These are phyloP conservation scores for Vicia faba DNA, from an alignment of 306 rosid genomes.

Conservation along the genomic window DNA sequence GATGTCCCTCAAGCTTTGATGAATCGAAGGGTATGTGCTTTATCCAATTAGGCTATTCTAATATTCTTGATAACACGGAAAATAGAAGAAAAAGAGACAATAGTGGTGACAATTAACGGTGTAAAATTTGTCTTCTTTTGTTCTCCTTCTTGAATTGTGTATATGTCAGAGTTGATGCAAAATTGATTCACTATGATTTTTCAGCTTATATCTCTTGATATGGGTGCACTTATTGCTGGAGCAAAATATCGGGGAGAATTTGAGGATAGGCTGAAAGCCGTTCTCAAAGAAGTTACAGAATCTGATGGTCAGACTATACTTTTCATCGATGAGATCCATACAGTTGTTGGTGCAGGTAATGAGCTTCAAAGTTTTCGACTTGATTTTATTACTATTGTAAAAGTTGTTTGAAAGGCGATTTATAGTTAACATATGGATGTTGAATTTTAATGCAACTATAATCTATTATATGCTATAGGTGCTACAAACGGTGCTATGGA, in stretches of 20 bases:
- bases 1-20: slow-evolving; percentile 98
- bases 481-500: slow-evolving; percentile 99
- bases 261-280: slow-evolving; percentile 99
- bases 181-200: slow-evolving; percentile 31
- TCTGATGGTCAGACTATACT: slow-evolving; percentile 94
- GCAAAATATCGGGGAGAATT: slow-evolving; percentile 99
- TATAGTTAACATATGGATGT: slow-evolving; percentile 23
- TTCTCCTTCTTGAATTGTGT: slow-evolving; percentile 8
- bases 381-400: too few species aligned
- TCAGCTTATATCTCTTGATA: slow-evolving; percentile 97
- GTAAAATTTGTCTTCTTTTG: slow-evolving; percentile 16
- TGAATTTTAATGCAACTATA: slow-evolving; percentile 20
- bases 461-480: slow-evolving; percentile 54
- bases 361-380: not conserved
- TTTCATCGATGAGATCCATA: slow-evolving; percentile 97
- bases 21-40: slow-evolving; percentile 81
- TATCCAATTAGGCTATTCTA: slow-evolving; percentile 25
- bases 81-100: slow-evolving; percentile 25
- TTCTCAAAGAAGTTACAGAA: slow-evolving; percentile 96
- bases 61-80: slow-evolving; percentile 2
- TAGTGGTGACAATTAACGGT: slow-evolving; percentile 15
- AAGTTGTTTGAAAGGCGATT: not conserved
- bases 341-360: slow-evolving; percentile 98
- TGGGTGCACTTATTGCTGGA: slow-evolving; percentile 99
- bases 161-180: slow-evolving; percentile 25